A percentile compares a stretch with the other conserved stretches of the same genome.
Conservation (phyloP, 371 early-diverging fungal genomes). For the Mucor circinelloides region DNA sequence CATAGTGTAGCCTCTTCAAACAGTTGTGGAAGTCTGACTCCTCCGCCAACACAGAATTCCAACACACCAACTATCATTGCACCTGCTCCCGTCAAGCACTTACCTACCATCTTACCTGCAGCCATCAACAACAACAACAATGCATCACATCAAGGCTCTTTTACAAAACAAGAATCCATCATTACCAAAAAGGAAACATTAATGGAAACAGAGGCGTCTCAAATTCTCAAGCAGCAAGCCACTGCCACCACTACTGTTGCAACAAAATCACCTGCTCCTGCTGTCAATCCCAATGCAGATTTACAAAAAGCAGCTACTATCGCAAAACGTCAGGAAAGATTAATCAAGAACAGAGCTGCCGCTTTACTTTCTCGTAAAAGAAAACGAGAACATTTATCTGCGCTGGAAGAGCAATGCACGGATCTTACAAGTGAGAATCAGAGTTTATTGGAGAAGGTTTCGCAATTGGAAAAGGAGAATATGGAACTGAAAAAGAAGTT, state of each 20-base stretch:
- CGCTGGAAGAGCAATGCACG: conserved; percentile 61
- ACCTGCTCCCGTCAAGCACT: conserved; percentile 1
- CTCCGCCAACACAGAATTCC: neutral
- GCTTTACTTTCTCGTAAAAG: conserved; percentile 89
- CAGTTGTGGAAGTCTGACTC: neutral
- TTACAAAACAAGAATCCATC: neutral
- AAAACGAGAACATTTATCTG: conserved; percentile 80
- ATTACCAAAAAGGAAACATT: neutral
- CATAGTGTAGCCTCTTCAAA: neutral
- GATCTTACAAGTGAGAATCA: conserved; percentile 16
- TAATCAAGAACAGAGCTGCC: conserved; percentile 90
- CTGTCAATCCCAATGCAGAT: neutral
- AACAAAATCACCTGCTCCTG: too few species aligned
- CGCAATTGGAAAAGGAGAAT: conserved; percentile 41
- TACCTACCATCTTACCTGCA: conserved; percentile 8
- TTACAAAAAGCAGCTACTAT: conserved; percentile 26
- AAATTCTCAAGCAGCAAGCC: neutral
- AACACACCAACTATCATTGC: conserved; percentile 20
- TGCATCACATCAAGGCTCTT: neutral
- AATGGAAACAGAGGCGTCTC: neutral
- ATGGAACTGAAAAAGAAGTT: conserved; percentile 9
- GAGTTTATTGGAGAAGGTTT: conserved; percentile 34
- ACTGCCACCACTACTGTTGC: neutral
- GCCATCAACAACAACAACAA: neutral
- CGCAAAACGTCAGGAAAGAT: conserved; percentile 79